Base-by-base conservation (phyloP, 1,284 basidiomycete genomes). In the Pseudozyma tsukubaensis region DNA sequence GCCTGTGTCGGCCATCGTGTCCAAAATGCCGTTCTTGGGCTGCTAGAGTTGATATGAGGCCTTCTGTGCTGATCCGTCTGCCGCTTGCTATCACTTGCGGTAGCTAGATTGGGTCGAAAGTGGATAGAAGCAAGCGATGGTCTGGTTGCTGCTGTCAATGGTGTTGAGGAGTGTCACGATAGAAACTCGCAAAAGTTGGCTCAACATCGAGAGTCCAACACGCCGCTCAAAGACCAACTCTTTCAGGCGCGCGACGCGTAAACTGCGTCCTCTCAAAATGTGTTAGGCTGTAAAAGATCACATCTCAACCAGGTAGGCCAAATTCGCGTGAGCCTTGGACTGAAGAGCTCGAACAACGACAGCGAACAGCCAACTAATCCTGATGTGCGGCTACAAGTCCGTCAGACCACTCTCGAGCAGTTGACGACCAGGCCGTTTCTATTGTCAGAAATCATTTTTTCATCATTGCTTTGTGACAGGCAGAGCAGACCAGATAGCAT, bases 181-280 rank as follows among this genome's bases (percentile, higher is more conserved):
- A 13, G 14, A 34, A 49, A 32, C 6, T 11, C 5, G 16, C 18
- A 39, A 44, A 44, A 50, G 48, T 42, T 58, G 56, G 42, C 32
- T 16, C 4, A 51, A 51, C 19, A 10, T 50, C 16, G 29, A 50
- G 48, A 70, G 67, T 57, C 48, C 57, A 63, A 63, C 66, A 69
- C 66, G 66, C 48, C 42, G 40, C 43, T 54, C 19, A 19, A 29
- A 51, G 47, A 19, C 29, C 40, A 50, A 66, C 51, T 43, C 49
- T 62, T 39, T 16, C 8, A 42, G 50, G 59, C 60, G 53, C 67
- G 67, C 67, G 67, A 63, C 67, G 67, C 67, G 67, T 70, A 70
- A 59, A 70, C 53, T 36, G 56, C 14, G 19, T 34, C 40, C 14
- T 11, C 10, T 36, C 6, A 13, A 14, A 8, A 24, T 32, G 7